These are phyloP conservation scores for Vicia sativa DNA, from an alignment of 306 rosid species.

Conservation along the genomic window DNA sequence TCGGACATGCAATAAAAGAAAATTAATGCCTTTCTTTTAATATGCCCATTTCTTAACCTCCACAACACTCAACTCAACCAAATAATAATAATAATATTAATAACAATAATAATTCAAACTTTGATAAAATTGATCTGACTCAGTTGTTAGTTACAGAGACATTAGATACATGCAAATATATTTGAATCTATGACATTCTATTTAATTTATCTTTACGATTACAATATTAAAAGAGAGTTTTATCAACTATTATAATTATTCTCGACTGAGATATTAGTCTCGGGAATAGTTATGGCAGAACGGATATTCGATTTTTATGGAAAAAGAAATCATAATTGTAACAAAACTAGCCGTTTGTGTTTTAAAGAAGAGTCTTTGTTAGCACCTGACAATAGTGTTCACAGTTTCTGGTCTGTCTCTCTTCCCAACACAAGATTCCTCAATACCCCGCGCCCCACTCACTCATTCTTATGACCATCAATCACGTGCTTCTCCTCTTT, in stretches of 20 bases:
- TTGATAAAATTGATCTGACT: too few species aligned
- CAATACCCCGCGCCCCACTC: conserved; percentile 47
- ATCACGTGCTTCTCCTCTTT: conserved; percentile 58
- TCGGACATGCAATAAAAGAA: conserved; percentile 47
- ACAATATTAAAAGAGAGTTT: too few species aligned
- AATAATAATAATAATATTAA: not conserved
- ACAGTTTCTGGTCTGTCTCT: conserved; percentile 41
- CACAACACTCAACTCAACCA: not conserved
- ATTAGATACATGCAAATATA: too few species aligned
- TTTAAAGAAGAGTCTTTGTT: conserved; percentile 31
- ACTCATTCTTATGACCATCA: conserved; percentile 30
- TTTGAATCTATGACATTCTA: too few species aligned
- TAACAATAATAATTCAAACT: too few species aligned
- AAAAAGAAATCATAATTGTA: not conserved
- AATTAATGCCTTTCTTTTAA: not conserved
- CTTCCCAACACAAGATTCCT: conserved; percentile 54
- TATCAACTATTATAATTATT: too few species aligned
- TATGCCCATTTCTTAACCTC: conserved; percentile 19
- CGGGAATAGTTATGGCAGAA: too few species aligned
- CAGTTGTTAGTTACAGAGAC: too few species aligned
- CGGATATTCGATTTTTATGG: too few species aligned
- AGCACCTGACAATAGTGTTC: conserved; percentile 53
- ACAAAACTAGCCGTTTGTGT: conserved; percentile 76
- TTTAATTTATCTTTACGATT: too few species aligned
- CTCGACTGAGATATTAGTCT: too few species aligned